A percentile compares a stretch with the other conserved stretches of the same genome.
Evolutionary conservation across 805 yeast genomes (phyloP).

Genomic region (Ogataea methanolica): DNA sequence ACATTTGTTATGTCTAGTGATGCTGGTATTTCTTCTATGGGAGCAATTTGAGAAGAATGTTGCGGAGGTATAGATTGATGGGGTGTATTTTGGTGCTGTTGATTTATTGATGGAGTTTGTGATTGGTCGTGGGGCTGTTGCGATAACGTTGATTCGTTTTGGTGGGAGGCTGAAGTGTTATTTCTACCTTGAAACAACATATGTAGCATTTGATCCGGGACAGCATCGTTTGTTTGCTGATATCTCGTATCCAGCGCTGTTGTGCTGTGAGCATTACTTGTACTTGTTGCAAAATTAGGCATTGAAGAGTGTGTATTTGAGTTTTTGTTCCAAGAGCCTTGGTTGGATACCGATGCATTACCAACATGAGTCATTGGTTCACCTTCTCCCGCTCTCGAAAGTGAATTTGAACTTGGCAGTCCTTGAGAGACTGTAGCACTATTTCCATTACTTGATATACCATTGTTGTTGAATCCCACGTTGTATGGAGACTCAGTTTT

Average conservation of each 20-base stretch:
- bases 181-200: constrained; percentile 47
- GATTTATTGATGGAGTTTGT: not conserved
- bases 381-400: not conserved
- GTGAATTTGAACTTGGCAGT: not conserved
- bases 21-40: constrained; percentile 9
- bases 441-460: not conserved
- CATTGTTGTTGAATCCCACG: constrained; percentile 1
- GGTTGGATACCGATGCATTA: not conserved
- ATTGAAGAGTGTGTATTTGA: too few species aligned
- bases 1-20: not conserved
- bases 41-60: constrained; percentile 13
- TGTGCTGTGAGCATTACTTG: not conserved
- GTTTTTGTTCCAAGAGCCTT: too few species aligned
- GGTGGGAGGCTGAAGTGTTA: not conserved
- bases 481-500: constrained; percentile 23
- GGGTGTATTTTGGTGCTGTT: constrained; percentile 3
- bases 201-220: constrained; percentile 45
- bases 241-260: not conserved
- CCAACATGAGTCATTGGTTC: not conserved
- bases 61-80: constrained; percentile 34
- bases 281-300: too few species aligned
- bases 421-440: not conserved
- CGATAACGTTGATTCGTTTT: not conserved
- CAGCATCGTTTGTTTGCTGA: constrained; percentile 16
- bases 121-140: not conserved